Evolutionary conservation across 805 yeast species (phyloP), one percentile per base, ranked within the genome.

Genomic region (Vanderwaltozyma polyspora): DNA sequence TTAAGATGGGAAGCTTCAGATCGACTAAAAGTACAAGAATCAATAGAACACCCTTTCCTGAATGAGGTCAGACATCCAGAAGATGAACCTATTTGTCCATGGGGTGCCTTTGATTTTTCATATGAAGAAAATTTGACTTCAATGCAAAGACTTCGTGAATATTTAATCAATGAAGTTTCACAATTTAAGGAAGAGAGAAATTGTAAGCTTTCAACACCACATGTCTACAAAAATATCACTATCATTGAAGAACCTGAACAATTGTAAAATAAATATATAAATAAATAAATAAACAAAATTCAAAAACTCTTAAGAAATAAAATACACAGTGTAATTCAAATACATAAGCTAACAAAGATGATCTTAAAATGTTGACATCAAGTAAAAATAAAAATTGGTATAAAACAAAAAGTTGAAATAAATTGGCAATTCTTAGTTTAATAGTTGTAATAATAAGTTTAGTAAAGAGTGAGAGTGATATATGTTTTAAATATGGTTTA

Each of bases 1-100:
- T 46, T 87, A 10, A 62, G 68, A 33, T 87, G 94, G 86, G 78
- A 74, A 37, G 68, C 78, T 0, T 56, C 51, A 2, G 45, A 52
- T 15, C 64, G 97, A 34, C 61, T 64, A 18, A 65, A 65, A 0
- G 81, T 80, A 1, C 67, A 64, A 3, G 62, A 70, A 41, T 72
- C 81, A 1, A 51, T 87, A 10, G 57, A 60, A 5, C 85, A 80
- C 47, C 62, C 64, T 1, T 82, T 68, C 48, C 61, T 85, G 7
- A 51, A 46, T 10, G 48, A 57, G 3, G 72, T 83, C 6, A 65
- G 89, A 43, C 69, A 71, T 40, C 36, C 46, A 0, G 61, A 62
- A 11, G 75, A 72, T 35, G 94, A 82, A 51, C 72, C 79, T 0
- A 54, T 35, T 2, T 67, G 79, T 37, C 44, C 52, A 0, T 49